Percentiles rank a stretch among this genome's conserved stretches.
Conservation (phyloP, 805 yeast species). For the Dipodascus geniculatus region DNA sequence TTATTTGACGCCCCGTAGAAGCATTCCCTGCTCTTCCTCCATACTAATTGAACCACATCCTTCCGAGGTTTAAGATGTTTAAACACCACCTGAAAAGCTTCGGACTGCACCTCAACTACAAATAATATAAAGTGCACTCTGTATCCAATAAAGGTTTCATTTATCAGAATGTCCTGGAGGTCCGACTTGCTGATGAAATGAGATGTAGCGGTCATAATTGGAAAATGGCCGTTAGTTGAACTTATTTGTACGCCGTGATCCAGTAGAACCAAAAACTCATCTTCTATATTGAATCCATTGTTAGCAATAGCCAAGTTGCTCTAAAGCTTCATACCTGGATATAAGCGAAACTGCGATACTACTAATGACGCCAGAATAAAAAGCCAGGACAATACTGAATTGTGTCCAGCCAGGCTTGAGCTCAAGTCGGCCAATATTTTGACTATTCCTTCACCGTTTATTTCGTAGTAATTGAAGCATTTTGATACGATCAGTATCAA, state of each 20-base stretch:
- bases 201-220: conserved; percentile 16
- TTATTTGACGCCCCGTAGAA: background rate
- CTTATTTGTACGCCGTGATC: conserved; percentile 37
- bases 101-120: conserved; percentile 36
- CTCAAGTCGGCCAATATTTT: background rate
- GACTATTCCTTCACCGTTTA: background rate
- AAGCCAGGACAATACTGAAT: background rate
- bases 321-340: conserved; percentile 3
- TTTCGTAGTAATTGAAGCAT: background rate
- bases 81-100: conserved; percentile 25
- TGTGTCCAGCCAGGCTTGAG: background rate
- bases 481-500: background rate
- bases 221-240: conserved; percentile 23
- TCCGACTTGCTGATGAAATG: conserved; percentile 45
- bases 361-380: background rate
- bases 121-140: conserved; percentile 57
- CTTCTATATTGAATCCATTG: conserved; percentile 17
- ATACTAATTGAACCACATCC: background rate
- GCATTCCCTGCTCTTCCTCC: background rate
- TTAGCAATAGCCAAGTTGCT: conserved; percentile 2
- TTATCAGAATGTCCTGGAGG: conserved; percentile 55
- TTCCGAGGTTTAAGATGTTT: background rate
- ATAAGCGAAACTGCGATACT: background rate
- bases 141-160: conserved; percentile 63
- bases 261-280: conserved; percentile 31